Base-by-base conservation (phyloP, 1,284 basidiomycete species). In the Apiotrichum siamense region DNA sequence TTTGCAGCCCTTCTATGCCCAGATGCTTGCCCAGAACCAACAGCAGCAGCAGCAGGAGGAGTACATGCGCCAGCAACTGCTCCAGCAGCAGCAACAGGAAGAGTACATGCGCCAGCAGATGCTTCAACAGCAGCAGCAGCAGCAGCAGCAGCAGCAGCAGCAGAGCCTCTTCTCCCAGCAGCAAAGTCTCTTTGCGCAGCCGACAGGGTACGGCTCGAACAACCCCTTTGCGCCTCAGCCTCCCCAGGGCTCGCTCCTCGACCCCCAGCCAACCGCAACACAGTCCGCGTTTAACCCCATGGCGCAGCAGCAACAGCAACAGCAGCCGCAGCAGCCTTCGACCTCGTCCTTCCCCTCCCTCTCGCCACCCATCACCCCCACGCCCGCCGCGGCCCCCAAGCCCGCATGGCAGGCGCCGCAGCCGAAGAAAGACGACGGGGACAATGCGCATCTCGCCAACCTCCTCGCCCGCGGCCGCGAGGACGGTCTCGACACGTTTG, bases 401-500 rank as follows among this genome's bases (percentile, higher is more conserved):
- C 65, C 64, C 47, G 57, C 66, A 65, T 59, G 64, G 61, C 59
- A 70, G 41, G 18, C 27, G 4, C 49, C 62, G 20, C 50, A 58
- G 20, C 56, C 60, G 31, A 63, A 59, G 41, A 74, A 66, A 57
- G 73, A 77, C 55, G 82, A 84, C 59, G 81, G 86, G 52, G 83
- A 88, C 61, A 85, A 94, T 69, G 73, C 84, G 9, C 80, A 84
- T 42, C 80, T 97, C 49, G 90, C 90, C 5, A 78, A 75, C 51
- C 72, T 96, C 61, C 82, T 96, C 57, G 91, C 88, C 7, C 86
- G 87, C 62, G 72, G 72, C 0, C 78, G 77, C 50, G 89, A 90
- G 50, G 90, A 89, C 62, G 92, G 93, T 0, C 77, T 86, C 70
- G 92, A 97, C 75, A 93, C 92, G 37, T 97, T 97, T 68, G 92